Base-by-base conservation (phyloP, 345 rosid species). In the Lagerstroemia speciosa region DNA sequence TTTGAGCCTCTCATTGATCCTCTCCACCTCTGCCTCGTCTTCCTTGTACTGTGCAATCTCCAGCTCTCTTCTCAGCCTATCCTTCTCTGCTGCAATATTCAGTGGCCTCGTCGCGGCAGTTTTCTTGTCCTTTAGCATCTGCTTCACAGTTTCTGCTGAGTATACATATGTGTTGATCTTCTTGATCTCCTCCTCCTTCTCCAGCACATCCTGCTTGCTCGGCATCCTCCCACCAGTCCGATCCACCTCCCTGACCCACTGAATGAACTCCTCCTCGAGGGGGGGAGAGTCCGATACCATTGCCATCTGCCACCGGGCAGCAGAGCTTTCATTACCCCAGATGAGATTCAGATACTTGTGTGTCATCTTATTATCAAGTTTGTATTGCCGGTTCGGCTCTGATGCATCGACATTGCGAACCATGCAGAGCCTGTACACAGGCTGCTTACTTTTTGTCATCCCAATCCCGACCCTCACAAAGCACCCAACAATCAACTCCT, bases 281-380 rank as follows among this genome's bases (percentile, higher is more conserved):
- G 99, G 99, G 29, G 79, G 77, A 24, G 96, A 87, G 77, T 95
- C 99, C 14, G 99, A 95, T 79, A 92, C 82, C 99, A 90, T 95
- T 2, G 98, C 98, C 98, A 92, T 95, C 80, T 95, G 97, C 99
- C 99, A 92, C 80, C 98, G 83, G 38, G 99, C 99, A 31, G 99
- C 98, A 3, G 99, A 86, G 76, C 70, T 82, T 62, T 92, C 98
- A 73, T 85, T 86, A 16, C 99, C 99, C 99, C 98, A 92, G 29
- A 79, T 66, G 65, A 87, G 90, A 61, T 92, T 92, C 75, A 95
- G 81, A 75, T 95, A 95, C 85, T 95, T 95, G 43, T 78, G 74
- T 0, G 99, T 92, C 46, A 77, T 85, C 74, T 87, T 95, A 76
- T 86, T 90, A 78, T 92, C 99, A 45, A 92, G 81, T 75, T 84